Evolutionary conservation across 805 yeast species (phyloP), one percentile per base, ranked within the genome.

Genomic region (Suhomyces sp.): DNA sequence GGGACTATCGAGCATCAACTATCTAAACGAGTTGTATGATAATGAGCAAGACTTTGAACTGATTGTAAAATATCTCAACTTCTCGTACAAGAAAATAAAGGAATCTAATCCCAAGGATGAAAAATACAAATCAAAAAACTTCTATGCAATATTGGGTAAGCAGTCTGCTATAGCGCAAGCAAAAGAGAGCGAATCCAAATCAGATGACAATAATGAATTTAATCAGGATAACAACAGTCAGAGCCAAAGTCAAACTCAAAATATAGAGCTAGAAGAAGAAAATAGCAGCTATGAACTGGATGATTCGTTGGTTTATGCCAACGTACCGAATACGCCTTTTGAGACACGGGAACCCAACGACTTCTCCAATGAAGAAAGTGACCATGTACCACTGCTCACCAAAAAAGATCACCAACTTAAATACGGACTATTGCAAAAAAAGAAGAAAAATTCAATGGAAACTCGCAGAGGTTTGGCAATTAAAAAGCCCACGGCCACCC

Each of bases 381-480:
- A 41, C 17, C n/a, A 40, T 6, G 7, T 20, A 17, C 17, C 19
- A 10, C 22, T 8, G 8, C 29, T 22, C 7, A 20, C 29, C 29
- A 41, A 41, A 20, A 22, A 20, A 12, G 15, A 20, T 6, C 29
- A 21, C 17, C 25, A 21, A 12, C 10, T 17, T 8, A 20, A 41
- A 9, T 41, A 22, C 29, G 19, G 41, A 19, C 21, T 17, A 17
- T 17, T 37, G 12, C 41, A 37, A 17, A 22, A 12, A 41, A 41
- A 6, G 25, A 41, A 41, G 13, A 20, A 41, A 22, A 37, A 3
- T 6, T 4, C 20, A 6, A 4, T 50, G 6, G 65, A 63, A 33
- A 58, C 64, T 22, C 58, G 78, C 43, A 70, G 64, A 50, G 79
- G 79, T 3, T 54, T 73, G 47, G 79, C 77, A 2, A 53, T 69